Evolutionary conservation across 352 stramenopile species (phyloP), one percentile per base, ranked within the genome.

Genomic region (Phytophthora brassicae): DNA sequence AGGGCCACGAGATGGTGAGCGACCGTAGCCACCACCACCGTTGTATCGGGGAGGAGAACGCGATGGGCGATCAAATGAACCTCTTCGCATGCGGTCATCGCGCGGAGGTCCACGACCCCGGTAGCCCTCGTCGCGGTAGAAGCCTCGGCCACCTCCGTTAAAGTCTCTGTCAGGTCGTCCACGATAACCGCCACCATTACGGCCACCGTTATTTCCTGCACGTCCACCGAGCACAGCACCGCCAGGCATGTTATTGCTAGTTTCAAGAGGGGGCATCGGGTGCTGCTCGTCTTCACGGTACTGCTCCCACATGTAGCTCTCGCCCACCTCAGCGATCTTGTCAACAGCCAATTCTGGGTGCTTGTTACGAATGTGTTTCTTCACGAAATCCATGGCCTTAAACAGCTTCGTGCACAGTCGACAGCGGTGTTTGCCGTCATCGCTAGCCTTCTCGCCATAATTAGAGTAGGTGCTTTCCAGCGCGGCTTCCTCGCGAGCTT

Each of bases 331-430:
- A 4, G 84, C 84, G 50, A 93, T 77, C 62, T 92, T 93, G 55
- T 92, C 83, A 17, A 93, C 83, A 23, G 85, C 81, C 7, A 94
- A 67, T 63, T 95, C 86, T 4, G 79, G 80, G 61, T 95, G 86
- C 56, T 93, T 92, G 74, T 95, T 95, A 19, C 81, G 81, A 56
- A 94, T 90, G 68, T 95, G 86, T 58, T 95, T 95, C 64, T 94
- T 92, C 13, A 95, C 83, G 60, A 94, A 95, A 47, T 93, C 83
- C 35, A 91, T 73, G 4, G 83, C 84, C 65, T 95, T 95, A 64
- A 95, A 95, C 7, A 95, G 67, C 60, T 95, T 95, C 3, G 81
- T 90, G 50, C 86, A 95, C n/a, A 95, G 58, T 2, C 85, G 80
- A 56, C 84, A 92, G 41, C 84, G 75, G 62, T 93, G 81, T 62